Base-by-base conservation (phyloP, 192 early-diverging fungal genomes). In the Diversispora epigaea region DNA sequence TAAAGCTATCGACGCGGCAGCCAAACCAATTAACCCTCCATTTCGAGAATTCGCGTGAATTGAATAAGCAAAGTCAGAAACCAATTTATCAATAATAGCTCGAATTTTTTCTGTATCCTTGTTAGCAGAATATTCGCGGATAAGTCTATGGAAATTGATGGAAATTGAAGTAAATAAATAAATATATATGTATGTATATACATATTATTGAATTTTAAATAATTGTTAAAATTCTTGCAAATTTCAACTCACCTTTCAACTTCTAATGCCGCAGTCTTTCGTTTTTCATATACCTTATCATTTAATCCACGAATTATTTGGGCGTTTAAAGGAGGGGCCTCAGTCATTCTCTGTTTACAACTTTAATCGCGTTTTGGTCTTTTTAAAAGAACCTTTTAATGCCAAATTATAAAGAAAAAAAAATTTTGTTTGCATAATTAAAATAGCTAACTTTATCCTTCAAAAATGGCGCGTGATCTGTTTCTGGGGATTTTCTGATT, bases 231-330 rank as follows among this genome's bases (percentile, higher is more conserved):
- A n/a, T n/a, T n/a, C n/a, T n/a, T n/a, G n/a, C n/a, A n/a, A 11
- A 9, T 43, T 50, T 7, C 12, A 45, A 49, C 76, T 32, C 84
- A 92, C 84, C 87, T 89, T 85, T 99, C 96, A 43, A 99, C 88
- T 54, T 97, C 95, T 17, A 95, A 81, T 12, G 96, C 95, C 3
- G 95, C 95, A 6, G 85, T 86, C 73, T 97, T 96, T 73, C 96
- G 89, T 85, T 93, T 95, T 77, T 99, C 97, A 81, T 99, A 98
- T 44, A 94, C 84, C 63, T 91, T 93, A 84, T 98, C 97, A 10
- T 87, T 85, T 40, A 98, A 88, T 9, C 92, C 93, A 49, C 91
- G 86, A 44, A 89, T 80, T 41, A 98, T 77, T 60, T 83, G 82
- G n/a, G 82, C 73, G 63, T 75, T 83, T 45, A 83, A 75, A 6